Evolutionary conservation across 2,329 filamentous ascomycete species (phyloP), one percentile per base, ranked within the genome.

Genomic region (Fusarium kyushuense): DNA sequence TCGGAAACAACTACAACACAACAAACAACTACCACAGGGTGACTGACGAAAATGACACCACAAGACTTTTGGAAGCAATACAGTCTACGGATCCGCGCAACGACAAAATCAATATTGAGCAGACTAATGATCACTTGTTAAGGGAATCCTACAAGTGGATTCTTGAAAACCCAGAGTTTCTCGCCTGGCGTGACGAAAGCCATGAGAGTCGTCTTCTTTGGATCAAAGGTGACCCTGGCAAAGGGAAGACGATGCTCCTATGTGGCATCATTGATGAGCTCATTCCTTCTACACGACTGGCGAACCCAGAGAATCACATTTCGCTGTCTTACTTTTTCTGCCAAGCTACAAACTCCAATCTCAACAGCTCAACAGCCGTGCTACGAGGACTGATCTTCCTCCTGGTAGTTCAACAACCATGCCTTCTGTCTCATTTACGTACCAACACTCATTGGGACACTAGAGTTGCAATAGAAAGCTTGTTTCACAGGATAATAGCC

Each of bases 161-260:
- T 0, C 33, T 27, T 8, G 3, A 32, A 0, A 40, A 10, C 6
- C 9, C 25, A 0, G 53, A 40, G 13, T 55, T 40, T 3, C 7
- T 40, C 0, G 4, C 5, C 7, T 29, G 25, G 42, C 42, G 25
- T 25, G 25, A 29, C 11, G 11, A 45, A 41, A 23, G 13, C 7
- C 25, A 13, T 8, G 6, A 19, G 2, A 19, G 17, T 29, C 59
- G 48, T 1, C 54, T 81, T 13, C 75, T 83, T 6, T 81, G 79
- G 81, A 72, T 81, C 19, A 77, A 65, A 25, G 79, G 78, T 1
- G 77, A 77, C 33, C 75, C 80, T 1, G 80, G 81, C 6, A 83
- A 80, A 35, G 81, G 81, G 6, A 83, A 83, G 65, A 83, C 80
- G 0, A 83, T 83, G 78, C 67, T 82, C 1, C 56, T 83, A 0